Base-by-base conservation (phyloP, 208 protist species). In the Pavlovales sp. region DNA sequence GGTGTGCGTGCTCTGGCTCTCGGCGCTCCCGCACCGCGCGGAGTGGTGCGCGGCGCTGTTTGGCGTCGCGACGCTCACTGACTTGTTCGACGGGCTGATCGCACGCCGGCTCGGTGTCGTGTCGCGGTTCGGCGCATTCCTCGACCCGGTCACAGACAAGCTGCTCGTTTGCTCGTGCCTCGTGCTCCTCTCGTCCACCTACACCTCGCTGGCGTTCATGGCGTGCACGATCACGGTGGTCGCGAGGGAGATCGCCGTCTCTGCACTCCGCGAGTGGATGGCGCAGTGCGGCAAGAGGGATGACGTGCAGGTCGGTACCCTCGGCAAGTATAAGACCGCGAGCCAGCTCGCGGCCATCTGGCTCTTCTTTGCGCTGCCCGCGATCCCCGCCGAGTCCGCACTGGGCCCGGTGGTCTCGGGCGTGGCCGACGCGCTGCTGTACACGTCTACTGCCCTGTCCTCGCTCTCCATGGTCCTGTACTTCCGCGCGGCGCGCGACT, bases 131-230 rank as follows among this genome's bases (percentile, higher is more conserved):
- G 82, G 82, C 57, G 82, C 82, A 0, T 86, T 86, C 28, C 30
- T 86, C 37, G 82, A 86, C 82, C 82, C 82, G 34, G 82, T 86
- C 22, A 46, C 82, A 28, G 82, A 86, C 39, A 86, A 86, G 82
- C 82, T 86, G 57, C 82, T 86, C 37, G 82, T 86, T 57, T 86
- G 82, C 82, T 10, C 38, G 44, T 75, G 37, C 26, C 66, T 86
- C 34, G 39, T 44, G 38, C 44, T 77, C 20, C 82, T 86, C 37
- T 8, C 57, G 8, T 11, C 32, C 5, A 37, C 82, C 36, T 1
- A 36, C 37, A 57, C 34, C 18, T 14, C 38, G 20, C 1, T 18
- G 41, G 39, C 77, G 20, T 44, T 46, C 18, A 26, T 77, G 5
- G 14, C 47, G 18, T 30, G 41, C 26, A 10, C 66, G 36, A 7